A percentile compares a stretch with the other conserved stretches of the same genome.
Conservation (phyloP, 169 alveolate genomes). For the Cystoisospora suis region DNA sequence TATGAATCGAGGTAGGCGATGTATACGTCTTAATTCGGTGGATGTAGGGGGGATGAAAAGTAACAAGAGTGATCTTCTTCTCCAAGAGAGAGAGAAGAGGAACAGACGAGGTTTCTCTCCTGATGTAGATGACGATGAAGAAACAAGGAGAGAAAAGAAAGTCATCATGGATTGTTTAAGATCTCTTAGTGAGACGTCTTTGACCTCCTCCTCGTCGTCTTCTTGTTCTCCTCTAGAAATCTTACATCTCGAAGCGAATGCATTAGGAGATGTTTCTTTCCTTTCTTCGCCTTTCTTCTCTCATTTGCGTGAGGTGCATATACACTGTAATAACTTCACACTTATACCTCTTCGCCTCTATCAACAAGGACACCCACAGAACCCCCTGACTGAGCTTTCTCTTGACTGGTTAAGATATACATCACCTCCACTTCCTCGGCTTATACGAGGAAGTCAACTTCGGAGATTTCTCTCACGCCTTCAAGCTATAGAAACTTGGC, state of each 20-base stretch:
- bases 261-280: background rate
- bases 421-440: conserved; percentile 13
- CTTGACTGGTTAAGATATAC: conserved; percentile 12
- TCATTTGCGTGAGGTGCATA: background rate
- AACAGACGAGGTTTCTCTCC: too few relatives aligned
- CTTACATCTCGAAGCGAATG: background rate
- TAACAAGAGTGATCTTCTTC: too few relatives aligned
- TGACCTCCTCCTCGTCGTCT: too few relatives aligned
- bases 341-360: background rate
- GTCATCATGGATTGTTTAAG: too few relatives aligned
- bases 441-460: background rate
- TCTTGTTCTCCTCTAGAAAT: background rate
- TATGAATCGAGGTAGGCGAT: too few relatives aligned
- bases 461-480: background rate
- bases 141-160: too few relatives aligned
- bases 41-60: too few relatives aligned
- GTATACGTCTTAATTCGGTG: too few relatives aligned
- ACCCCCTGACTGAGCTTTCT: background rate
- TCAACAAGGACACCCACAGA: background rate
- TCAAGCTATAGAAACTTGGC: background rate
- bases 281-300: background rate
- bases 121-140: too few relatives aligned
- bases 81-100: too few relatives aligned
- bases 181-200: too few relatives aligned
- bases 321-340: background rate